Conservation (phyloP, 2,329 filamentous ascomycete species). For the Colletotrichum australisinense region DNA sequence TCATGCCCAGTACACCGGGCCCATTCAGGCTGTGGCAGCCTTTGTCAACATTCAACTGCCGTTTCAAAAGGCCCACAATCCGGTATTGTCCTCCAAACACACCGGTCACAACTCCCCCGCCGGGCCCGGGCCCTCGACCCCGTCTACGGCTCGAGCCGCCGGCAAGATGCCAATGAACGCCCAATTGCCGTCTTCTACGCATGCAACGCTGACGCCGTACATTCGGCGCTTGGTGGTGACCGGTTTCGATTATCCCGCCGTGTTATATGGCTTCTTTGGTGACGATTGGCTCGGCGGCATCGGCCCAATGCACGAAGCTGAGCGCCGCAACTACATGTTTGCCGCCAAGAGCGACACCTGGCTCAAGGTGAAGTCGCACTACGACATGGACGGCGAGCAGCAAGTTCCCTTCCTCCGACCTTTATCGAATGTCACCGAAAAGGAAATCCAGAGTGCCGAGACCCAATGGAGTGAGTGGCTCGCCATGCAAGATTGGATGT, state of each 20-base stretch:
- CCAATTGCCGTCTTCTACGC: slow-evolving; percentile 43
- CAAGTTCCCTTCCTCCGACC: slow-evolving; percentile 89
- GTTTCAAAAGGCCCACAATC: slow-evolving; percentile 73
- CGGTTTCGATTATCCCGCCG: slow-evolving; percentile 85
- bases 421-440: slow-evolving; percentile 78
- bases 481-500: slow-evolving; percentile 98
- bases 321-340: slow-evolving; percentile 94
- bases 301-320: slow-evolving; percentile 85
- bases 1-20: slow-evolving; percentile 84
- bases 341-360: slow-evolving; percentile 93
- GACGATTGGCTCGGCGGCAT: slow-evolving; percentile 88
- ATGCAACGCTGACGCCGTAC: slow-evolving; percentile 84
- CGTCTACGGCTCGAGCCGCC: slow-evolving; percentile 42
- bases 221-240: slow-evolving; percentile 91
- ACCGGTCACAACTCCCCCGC: slow-evolving; percentile 48
- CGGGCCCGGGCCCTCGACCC: slow-evolving; percentile 43
- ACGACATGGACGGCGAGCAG: slow-evolving; percentile 88
- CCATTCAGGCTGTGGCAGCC: slow-evolving; percentile 88
- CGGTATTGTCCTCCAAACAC: slow-evolving; percentile 53
- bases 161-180: slow-evolving; percentile 43
- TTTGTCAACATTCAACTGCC: slow-evolving; percentile 94
- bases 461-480: slow-evolving; percentile 93
- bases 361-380: slow-evolving; percentile 88
- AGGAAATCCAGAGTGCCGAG: slow-evolving; percentile 87
- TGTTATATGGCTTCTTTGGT: slow-evolving; percentile 98